Conservation (phyloP, 2,329 filamentous ascomycete genomes). For the Aspergillus eucalypticola region DNA sequence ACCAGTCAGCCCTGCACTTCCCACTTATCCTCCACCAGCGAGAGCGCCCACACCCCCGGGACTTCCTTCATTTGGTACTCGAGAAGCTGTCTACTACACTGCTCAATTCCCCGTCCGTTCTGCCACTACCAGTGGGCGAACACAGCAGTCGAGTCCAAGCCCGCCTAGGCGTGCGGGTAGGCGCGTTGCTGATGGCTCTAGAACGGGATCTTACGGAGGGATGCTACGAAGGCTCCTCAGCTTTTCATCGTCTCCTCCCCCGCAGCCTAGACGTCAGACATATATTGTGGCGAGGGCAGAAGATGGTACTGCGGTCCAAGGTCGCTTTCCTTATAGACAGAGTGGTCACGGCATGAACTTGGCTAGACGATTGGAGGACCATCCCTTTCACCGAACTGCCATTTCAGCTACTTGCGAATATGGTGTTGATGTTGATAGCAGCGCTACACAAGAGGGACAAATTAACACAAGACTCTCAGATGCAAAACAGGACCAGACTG, state of each 20-base stretch:
- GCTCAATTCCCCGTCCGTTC: constrained; percentile 27
- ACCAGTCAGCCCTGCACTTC: constrained; percentile 34
- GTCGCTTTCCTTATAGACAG: constrained; percentile 41
- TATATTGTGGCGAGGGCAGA: constrained; percentile 38
- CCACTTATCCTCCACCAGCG: constrained; percentile 40
- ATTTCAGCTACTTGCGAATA: constrained; percentile 26
- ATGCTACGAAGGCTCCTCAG: constrained; percentile 35
- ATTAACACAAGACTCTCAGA: not conserved
- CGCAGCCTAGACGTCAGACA: constrained; percentile 18
- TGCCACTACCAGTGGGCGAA: constrained; percentile 9
- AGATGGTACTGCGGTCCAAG: constrained; percentile 44
- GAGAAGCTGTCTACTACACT: constrained; percentile 39
- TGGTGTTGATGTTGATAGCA: not conserved
- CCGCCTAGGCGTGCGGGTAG: not conserved
- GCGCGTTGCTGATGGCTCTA: constrained; percentile 1
- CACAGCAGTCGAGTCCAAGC: constrained; percentile 6
- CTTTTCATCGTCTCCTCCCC: constrained; percentile 19
- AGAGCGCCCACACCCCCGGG: constrained; percentile 46
- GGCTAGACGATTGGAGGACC: constrained; percentile 31
- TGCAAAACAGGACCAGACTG: not conserved
- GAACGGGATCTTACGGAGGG: constrained; percentile 25
- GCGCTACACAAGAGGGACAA: not conserved
- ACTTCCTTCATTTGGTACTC: constrained; percentile 45
- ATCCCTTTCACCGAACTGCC: constrained; percentile 37
- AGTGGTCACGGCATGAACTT: constrained; percentile 44